Percentiles rank a stretch among this genome's conserved stretches.
Evolutionary conservation across 495 filamentous ascomycete genomes (phyloP).

Genomic region (Aspergillus kassunensis): DNA sequence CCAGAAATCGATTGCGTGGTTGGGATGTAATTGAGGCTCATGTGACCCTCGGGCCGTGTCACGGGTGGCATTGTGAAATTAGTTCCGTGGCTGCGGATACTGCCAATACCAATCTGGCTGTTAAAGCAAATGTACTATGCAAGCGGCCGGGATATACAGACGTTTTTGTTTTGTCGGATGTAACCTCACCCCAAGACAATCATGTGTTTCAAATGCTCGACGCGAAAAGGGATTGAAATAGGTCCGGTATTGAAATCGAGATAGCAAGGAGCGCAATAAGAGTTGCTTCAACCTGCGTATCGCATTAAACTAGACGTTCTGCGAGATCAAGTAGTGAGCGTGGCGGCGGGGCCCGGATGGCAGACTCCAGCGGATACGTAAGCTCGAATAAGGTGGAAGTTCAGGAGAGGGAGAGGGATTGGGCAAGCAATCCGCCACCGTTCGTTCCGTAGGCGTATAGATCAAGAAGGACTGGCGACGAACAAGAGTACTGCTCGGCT

Average conservation of each 20-base stretch:
- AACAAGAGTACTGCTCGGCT: conserved; percentile 8
- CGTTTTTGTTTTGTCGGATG: not conserved
- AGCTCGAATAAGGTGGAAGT: conserved; percentile 13
- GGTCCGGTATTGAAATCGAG: not conserved
- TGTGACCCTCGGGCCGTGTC: conserved; percentile 60
- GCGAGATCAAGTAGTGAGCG: conserved; percentile 10
- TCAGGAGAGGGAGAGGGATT: conserved; percentile 4
- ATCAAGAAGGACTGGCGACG: not conserved
- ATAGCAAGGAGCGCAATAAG: not conserved
- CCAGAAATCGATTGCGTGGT: conserved; percentile 75
- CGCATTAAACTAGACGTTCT: conserved; percentile 5
- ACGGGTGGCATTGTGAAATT: conserved; percentile 84
- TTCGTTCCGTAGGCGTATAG: conserved; percentile 14
- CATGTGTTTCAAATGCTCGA: conserved; percentile 12
- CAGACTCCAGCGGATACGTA: conserved; percentile 19
- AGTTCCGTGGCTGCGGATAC: conserved; percentile 21
- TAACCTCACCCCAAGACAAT: conserved; percentile 7
- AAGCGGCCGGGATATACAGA: not conserved
- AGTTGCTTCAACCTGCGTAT: not conserved
- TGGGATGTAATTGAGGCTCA: conserved; percentile 74
- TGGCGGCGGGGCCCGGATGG: conserved; percentile 20
- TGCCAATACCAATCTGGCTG: conserved; percentile 6
- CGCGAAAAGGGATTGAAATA: not conserved
- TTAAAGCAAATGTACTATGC: not conserved
- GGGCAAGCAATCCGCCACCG: conserved; percentile 8